A percentile compares a stretch with the other conserved stretches of the same genome.
These are phyloP conservation scores for Verbascum thapsus DNA, from an alignment of 257 asterid species.

Conservation along the genomic window DNA sequence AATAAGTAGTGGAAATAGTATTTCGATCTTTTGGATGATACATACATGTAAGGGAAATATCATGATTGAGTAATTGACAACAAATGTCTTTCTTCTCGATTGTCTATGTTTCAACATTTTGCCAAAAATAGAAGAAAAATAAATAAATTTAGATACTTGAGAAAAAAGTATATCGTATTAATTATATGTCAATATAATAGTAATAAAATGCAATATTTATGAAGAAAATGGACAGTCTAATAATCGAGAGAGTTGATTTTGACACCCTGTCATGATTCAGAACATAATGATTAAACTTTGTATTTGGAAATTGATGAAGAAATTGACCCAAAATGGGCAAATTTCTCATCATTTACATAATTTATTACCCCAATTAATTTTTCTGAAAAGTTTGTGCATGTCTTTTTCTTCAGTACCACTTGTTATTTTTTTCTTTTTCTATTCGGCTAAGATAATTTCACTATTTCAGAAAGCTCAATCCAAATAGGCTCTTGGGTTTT, in stretches of 20 bases:
- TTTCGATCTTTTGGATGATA: too few relatives aligned
- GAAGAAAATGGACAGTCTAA: neutral
- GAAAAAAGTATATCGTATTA: too few relatives aligned
- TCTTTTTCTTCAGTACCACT: neutral
- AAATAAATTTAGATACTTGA: too few relatives aligned
- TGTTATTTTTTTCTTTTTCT: neutral
- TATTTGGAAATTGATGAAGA: slow-evolving; percentile 22
- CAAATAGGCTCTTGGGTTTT: slow-evolving; percentile 1
- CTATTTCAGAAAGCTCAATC: slow-evolving; percentile 1
- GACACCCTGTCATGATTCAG: neutral
- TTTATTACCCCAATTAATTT: neutral
- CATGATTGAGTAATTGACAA: too few relatives aligned
- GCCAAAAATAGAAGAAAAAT: too few relatives aligned
- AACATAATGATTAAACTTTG: slow-evolving; percentile 22
- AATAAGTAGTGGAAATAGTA: too few relatives aligned
- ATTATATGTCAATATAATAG: too few relatives aligned
- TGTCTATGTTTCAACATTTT: too few relatives aligned
- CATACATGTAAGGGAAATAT: too few relatives aligned
- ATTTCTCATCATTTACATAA: neutral
- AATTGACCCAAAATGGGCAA: slow-evolving; percentile 29
- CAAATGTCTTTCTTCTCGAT: too few relatives aligned
- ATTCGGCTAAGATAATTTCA: neutral
- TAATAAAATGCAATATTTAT: too few relatives aligned
- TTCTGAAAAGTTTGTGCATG: neutral
- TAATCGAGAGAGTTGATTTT: slow-evolving; percentile 9